Conservation (phyloP, 345 rosid species). For the Iberis pinnata region DNA sequence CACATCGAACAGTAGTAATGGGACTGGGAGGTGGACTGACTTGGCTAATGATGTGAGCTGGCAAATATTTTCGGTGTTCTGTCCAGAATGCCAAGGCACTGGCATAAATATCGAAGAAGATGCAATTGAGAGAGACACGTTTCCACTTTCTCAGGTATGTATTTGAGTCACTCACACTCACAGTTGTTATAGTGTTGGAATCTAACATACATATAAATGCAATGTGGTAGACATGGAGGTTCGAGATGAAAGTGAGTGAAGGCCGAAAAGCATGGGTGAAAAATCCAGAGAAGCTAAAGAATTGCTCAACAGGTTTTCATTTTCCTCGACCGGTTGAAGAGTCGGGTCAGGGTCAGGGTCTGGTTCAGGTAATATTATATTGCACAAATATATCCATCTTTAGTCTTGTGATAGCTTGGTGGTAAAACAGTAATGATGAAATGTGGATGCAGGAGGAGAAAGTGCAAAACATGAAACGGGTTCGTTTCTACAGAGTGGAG, state of each 20-base stretch:
- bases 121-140: slow-evolving; percentile 49
- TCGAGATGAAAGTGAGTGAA: slow-evolving; percentile 62
- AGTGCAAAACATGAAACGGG: slow-evolving; percentile 44
- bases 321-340: slow-evolving; percentile 46
- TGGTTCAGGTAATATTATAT: slow-evolving; percentile 35
- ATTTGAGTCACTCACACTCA: neutral
- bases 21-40: slow-evolving; percentile 31
- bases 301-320: slow-evolving; percentile 73
- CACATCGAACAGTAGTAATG: slow-evolving; percentile 40
- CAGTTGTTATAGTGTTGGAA: neutral
- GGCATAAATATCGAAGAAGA: slow-evolving; percentile 51
- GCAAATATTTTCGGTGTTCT: slow-evolving; percentile 56
- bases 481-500: slow-evolving; percentile 62
- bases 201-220: neutral
- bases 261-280: slow-evolving; percentile 85
- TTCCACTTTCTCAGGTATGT: slow-evolving; percentile 77
- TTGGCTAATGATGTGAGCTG: slow-evolving; percentile 23
- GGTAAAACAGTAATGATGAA: neutral
- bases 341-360: slow-evolving; percentile 20
- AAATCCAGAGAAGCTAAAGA: slow-evolving; percentile 62
- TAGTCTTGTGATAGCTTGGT: neutral
- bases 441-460: slow-evolving; percentile 44
- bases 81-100: slow-evolving; percentile 96
- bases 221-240: slow-evolving; percentile 61
- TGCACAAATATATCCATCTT: neutral